Conservation (phyloP, 2,329 filamentous ascomycete species). For the Cyanodermella asteris region DNA sequence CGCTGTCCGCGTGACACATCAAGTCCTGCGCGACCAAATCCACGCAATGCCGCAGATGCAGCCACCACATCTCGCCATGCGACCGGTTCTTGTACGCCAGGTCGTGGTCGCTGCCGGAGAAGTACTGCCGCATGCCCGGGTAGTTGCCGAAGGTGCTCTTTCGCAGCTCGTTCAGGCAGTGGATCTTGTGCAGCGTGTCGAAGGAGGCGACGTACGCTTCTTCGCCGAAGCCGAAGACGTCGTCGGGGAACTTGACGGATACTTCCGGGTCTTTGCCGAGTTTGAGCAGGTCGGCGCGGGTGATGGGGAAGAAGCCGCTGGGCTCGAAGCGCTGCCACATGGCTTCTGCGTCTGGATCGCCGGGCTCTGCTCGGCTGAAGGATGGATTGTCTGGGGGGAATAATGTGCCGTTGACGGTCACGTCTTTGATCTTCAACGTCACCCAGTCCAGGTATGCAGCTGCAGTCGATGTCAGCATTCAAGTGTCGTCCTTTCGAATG, state of each 20-base stretch:
- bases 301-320: slow-evolving; percentile 5
- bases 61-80: slow-evolving; percentile 1
- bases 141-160: slow-evolving; percentile 7
- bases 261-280: slow-evolving; percentile 7
- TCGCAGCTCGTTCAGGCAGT: slow-evolving; percentile 8
- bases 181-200: slow-evolving; percentile 9
- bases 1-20: slow-evolving; percentile 13
- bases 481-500: too few species aligned
- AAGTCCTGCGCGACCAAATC: slow-evolving; percentile 16
- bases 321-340: slow-evolving; percentile 6
- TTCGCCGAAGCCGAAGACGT: slow-evolving; percentile 6
- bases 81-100: slow-evolving; percentile 1
- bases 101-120: slow-evolving; percentile 1
- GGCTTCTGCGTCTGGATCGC: slow-evolving; percentile 6
- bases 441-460: too few species aligned
- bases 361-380: slow-evolving; percentile 1
- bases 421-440: too few species aligned
- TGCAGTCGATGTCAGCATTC: too few species aligned
- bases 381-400: slow-evolving; percentile 1
- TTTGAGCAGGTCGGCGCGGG: slow-evolving; percentile 5
- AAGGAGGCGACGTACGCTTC: slow-evolving; percentile 7
- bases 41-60: slow-evolving; percentile 16
- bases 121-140: too few species aligned
- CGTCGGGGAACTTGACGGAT: slow-evolving; percentile 6
- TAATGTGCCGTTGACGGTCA: background rate